Conservation (phyloP, 345 rosid species). For the Rubroshorea leprosula region DNA sequence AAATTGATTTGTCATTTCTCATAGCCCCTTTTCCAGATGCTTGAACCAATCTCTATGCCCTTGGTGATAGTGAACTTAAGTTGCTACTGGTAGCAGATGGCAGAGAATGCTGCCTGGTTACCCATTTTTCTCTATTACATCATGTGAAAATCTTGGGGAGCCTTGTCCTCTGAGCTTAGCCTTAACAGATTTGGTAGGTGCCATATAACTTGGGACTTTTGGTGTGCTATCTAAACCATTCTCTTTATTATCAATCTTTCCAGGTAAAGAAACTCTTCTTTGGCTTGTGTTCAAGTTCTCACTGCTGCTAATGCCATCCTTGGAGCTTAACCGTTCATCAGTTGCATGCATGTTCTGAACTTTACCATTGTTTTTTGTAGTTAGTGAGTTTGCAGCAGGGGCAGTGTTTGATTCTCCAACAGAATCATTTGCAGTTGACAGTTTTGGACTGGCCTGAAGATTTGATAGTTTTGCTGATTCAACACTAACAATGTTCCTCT, state of each 20-base stretch:
- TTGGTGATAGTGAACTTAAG: constrained; percentile 53
- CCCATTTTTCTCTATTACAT: constrained; percentile 43
- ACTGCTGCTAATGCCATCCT: constrained; percentile 26
- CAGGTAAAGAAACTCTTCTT: constrained; percentile 67
- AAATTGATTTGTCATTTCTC: constrained; percentile 49
- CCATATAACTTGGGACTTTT: constrained; percentile 82
- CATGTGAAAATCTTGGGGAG: constrained; percentile 46
- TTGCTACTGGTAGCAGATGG: constrained; percentile 53
- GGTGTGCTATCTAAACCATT: constrained; percentile 41
- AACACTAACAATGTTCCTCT: constrained; percentile 23
- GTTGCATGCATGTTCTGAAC: constrained; percentile 31
- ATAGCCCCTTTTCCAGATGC: constrained; percentile 52
- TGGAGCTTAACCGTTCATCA: constrained; percentile 23
- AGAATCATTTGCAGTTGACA: constrained; percentile 14
- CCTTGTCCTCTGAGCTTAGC: constrained; percentile 75
- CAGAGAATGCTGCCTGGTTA: constrained; percentile 67
- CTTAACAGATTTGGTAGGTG: constrained; percentile 79
- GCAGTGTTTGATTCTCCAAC: constrained; percentile 26
- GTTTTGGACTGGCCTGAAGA: constrained; percentile 20
- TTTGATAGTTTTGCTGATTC: constrained; percentile 24
- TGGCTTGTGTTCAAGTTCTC: constrained; percentile 42
- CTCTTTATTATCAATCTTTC: constrained; percentile 48
- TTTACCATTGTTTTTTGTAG: constrained; percentile 28
- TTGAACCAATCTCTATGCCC: constrained; percentile 47
- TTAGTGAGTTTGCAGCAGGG: constrained; percentile 13